Base-by-base conservation (phyloP, 2,329 filamentous ascomycete species). In the Fulvia fulva region DNA sequence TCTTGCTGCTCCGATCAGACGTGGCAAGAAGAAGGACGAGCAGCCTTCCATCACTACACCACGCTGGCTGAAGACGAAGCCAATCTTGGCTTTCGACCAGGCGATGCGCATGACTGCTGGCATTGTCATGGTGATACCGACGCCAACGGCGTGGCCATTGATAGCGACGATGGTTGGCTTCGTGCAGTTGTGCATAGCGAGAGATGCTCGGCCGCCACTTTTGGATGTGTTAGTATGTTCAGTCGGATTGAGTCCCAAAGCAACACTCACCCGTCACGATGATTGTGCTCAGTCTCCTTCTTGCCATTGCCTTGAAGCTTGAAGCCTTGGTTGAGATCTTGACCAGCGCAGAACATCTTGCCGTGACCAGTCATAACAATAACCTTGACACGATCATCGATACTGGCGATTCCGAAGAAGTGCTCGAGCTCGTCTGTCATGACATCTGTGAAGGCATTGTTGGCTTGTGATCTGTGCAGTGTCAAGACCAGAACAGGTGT, bases 361-460 rank as follows among this genome's bases (percentile, higher is more conserved):
- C 63, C 63, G 32, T 63, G 56, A 12, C 63, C 63, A 9, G 63
- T 57, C 14, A 65, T 28, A 3, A 63, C 58, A 21, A 65, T 60
- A 6, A 50, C 50, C 46, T 65, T 65, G 43, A 61, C 56, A 5
- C 60, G 58, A 51, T 63, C 63, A 26, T 65, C 63, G 22, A 65
- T 65, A 44, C 60, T 63, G 7, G 63, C 63, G 3, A 65, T 37
- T 6, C 51, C 56, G 25, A 65, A 65, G 58, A 65, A 65, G 43
- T 65, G 53, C 51, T 65, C 63, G 12, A 65, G 51, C 47, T 65
- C 63, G 47, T 65, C 63, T 12, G 63, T 65, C 63, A 65, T 65
- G 52, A 65, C 44, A 28, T 65, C 63, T 34, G 63, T 65, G 53
- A 63, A 65, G 26, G 61, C 60, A 58, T 65, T 65, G 55, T 60